These are phyloP conservation scores for Blastocystis hominis DNA, from an alignment of 352 stramenopile species.

Conservation along the genomic window DNA sequence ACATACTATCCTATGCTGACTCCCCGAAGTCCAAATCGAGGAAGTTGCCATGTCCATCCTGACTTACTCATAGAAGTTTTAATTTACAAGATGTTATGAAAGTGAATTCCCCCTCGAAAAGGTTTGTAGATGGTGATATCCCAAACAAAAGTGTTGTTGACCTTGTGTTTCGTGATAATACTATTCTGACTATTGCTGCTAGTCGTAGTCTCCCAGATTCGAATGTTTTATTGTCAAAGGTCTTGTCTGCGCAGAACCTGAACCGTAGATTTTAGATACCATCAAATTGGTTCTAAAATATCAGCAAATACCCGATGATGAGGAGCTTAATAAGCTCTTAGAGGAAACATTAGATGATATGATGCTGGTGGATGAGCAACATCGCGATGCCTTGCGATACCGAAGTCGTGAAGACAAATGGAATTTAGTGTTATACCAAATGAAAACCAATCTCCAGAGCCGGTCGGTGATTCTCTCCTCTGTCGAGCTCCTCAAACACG, in stretches of 20 bases:
- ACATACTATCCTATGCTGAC: neutral
- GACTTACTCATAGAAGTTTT: neutral
- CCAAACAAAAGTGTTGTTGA: neutral
- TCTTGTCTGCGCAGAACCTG: neutral
- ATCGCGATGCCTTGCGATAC: neutral
- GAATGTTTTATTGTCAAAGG: neutral
- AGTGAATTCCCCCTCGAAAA: neutral
- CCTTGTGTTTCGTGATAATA: slow-evolving; percentile 1
- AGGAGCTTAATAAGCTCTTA: slow-evolving; percentile 13
- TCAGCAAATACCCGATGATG: neutral
- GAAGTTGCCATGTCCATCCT: neutral
- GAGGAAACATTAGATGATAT: slow-evolving; percentile 27
- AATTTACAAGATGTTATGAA: neutral
- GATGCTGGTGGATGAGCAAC: slow-evolving; percentile 54
- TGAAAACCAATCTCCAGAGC: slow-evolving; percentile 39
- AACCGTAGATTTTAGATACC: neutral
- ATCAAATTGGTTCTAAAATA: neutral
- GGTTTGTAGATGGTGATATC: neutral
- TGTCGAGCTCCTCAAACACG: slow-evolving; percentile 20
- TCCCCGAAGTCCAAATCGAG: neutral
- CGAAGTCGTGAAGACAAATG: neutral
- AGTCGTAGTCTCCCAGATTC: neutral
- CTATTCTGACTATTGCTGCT: neutral
- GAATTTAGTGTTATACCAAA: slow-evolving; percentile 5
- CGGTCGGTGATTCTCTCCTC: neutral